These are phyloP conservation scores for Ustilago hordei DNA, from an alignment of 1,284 basidiomycete species.

Conservation along the genomic window DNA sequence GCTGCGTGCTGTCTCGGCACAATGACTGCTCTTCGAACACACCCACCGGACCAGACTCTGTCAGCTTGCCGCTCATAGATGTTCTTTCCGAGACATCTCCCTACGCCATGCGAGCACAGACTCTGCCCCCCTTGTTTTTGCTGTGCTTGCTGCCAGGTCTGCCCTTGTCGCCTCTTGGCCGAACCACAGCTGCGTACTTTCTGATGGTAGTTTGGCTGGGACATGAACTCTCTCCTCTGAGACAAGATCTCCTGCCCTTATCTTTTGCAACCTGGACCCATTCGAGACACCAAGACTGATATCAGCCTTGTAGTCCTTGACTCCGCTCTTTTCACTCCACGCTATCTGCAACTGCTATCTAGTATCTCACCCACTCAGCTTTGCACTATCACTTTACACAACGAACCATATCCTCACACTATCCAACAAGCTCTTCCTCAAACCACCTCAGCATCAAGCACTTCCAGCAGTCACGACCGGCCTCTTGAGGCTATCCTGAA, in stretches of 20 bases:
- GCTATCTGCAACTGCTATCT: neutral
- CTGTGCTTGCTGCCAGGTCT: neutral
- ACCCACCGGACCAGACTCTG: neutral
- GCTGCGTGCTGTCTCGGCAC: neutral
- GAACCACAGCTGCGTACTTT: too few species aligned
- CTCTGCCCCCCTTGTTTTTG: neutral
- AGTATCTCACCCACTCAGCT: neutral
- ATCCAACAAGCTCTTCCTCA: neutral
- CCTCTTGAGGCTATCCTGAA: constrained; percentile 8
- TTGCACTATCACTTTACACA: neutral
- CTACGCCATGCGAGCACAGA: constrained; percentile 7
- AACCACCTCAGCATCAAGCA: neutral
- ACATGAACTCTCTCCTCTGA: neutral
- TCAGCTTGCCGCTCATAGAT: constrained; percentile 7
- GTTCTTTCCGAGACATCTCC: constrained; percentile 7
- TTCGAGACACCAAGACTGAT: neutral
- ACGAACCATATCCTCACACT: neutral
- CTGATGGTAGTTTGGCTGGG: neutral
- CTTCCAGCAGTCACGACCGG: neutral
- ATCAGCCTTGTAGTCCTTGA: neutral
- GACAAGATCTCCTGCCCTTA: neutral
- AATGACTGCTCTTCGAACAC: neutral
- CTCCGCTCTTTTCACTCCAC: neutral
- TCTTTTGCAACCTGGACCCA: neutral
- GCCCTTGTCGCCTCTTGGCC: neutral